Base-by-base conservation (phyloP, 306 rosid genomes). In the Dryas drummondii region DNA sequence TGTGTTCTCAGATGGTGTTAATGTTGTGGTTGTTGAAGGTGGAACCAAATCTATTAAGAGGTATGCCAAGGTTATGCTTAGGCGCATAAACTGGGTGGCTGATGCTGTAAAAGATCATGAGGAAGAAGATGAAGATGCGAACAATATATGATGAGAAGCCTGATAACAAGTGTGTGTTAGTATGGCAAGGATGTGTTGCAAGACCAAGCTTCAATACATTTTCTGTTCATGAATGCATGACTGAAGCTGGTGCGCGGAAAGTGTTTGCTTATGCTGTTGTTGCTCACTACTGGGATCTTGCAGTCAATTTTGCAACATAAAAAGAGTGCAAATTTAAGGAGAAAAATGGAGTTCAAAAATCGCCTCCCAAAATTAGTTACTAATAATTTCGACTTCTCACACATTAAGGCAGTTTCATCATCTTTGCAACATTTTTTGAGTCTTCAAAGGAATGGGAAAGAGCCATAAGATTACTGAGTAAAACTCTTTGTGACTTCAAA, bases 111-210 rank as follows among this genome's bases (percentile, higher is more conserved):
- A 86, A 82, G 96, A 93, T 66, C 86, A 81, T 13, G 97, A 90
- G 32, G 22, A 19, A 19, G 91, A 86, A 68, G 84, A 90, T 63
- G 91, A 71, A 32, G 97, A 88, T 66, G 85, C 72, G 8, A 83
- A 19, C 22, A 19, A 19, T n/a, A n/a, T n/a, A 72, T 12, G 91
- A 91, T 47, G 98, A 90, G 26, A 91, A 86, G 75, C 93, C 96
- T 7, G 69, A 44, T 32, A 94, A 90, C 60, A 90, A 88, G 58
- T 94, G 98, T 75, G 85, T 80, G 66, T 76, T 94, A 55, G 98
- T 90, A 62, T 94, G 98, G 98, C 98, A 94, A 86, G 97, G 98
- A 77, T 86, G 89, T 82, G 96, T 94, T 44, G 96, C 98, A 22
- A 94, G 84, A 76, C 82, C 93, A 17, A 86, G 83, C 77, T 94